These are phyloP conservation scores for Filobasidium uniguttulatum DNA, from an alignment of 1,284 basidiomycete species.

Conservation along the genomic window DNA sequence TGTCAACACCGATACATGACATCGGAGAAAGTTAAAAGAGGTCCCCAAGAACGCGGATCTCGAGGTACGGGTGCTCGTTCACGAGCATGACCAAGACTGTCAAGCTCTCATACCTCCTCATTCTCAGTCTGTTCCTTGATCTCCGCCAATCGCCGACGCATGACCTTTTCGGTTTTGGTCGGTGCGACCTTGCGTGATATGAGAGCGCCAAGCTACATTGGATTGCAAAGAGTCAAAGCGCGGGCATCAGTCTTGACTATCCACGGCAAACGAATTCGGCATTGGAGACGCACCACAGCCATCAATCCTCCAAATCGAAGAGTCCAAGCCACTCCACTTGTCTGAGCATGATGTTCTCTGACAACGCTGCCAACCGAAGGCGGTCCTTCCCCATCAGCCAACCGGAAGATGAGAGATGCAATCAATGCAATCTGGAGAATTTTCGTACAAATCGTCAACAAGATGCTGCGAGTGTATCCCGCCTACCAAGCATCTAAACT, in stretches of 20 bases:
- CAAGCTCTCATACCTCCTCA: constrained; percentile 2
- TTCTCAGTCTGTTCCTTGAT: constrained; percentile 46
- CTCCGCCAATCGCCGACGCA: constrained; percentile 62
- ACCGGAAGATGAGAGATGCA: constrained; percentile 71
- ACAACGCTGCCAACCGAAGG: constrained; percentile 33
- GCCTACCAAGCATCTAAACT: background rate
- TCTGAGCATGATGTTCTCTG: constrained; percentile 55
- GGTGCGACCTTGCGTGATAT: constrained; percentile 67
- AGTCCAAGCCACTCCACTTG: constrained; percentile 74
- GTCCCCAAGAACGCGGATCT: too few species aligned
- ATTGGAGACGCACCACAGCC: constrained; percentile 44
- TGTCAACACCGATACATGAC: too few species aligned
- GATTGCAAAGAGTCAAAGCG: constrained; percentile 16
- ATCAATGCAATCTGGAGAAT: constrained; percentile 62
- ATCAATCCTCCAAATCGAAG: constrained; percentile 79
- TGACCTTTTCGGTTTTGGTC: constrained; percentile 68
- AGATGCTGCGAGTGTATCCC: constrained; percentile 24
- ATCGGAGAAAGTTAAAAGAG: too few species aligned
- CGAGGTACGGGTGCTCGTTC: too few species aligned
- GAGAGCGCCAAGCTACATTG: constrained; percentile 46
- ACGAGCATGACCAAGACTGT: too few species aligned
- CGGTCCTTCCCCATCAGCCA: constrained; percentile 47
- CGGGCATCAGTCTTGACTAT: background rate
- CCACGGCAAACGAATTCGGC: background rate
- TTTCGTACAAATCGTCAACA: too few species aligned